Evolutionary conservation across 306 rosid genomes (phyloP).

Genomic region (Quercus aquifolioides): DNA sequence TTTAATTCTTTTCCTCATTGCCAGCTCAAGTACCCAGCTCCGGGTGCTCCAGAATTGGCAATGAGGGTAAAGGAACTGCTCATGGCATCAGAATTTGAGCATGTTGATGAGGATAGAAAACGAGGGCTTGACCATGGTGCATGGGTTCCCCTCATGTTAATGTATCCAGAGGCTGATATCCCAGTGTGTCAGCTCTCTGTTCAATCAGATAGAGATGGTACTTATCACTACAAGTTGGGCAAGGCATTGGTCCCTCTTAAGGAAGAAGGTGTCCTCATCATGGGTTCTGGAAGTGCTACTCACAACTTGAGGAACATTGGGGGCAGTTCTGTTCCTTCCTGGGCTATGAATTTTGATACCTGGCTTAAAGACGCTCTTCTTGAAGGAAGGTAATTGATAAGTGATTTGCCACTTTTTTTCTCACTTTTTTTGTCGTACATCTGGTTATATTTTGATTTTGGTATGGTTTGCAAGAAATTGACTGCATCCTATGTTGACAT

Average conservation of each 20-base stretch:
- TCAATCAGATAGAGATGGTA: conserved; percentile 49
- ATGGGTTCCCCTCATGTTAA: conserved; percentile 76
- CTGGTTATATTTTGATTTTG: neutral
- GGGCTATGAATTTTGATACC: conserved; percentile 80
- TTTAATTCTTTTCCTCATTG: neutral
- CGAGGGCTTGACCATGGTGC: conserved; percentile 93
- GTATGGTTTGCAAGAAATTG: neutral
- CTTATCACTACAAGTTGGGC: conserved; percentile 64
- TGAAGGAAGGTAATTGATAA: conserved; percentile 51
- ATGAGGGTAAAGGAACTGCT: conserved; percentile 68
- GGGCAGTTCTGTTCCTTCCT: conserved; percentile 12
- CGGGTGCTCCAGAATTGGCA: conserved; percentile 70
- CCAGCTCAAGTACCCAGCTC: conserved; percentile 78
- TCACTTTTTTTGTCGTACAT: conserved; percentile 3
- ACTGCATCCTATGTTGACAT: neutral
- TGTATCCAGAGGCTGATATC: conserved; percentile 84
- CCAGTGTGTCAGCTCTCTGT: conserved; percentile 85
- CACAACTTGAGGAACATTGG: conserved; percentile 56
- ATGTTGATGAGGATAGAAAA: conserved; percentile 53
- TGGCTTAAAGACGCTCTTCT: conserved; percentile 68
- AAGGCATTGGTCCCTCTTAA: conserved; percentile 75
- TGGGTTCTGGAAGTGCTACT: conserved; percentile 82
- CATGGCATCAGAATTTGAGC: conserved; percentile 34
- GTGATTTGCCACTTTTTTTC: conserved; percentile 2
- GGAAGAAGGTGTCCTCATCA: conserved; percentile 66